A percentile compares a stretch with the other conserved stretches of the same genome.
phyloP scores from a whole-genome alignment of 169 alveolate genomes.

The Cryptosporidium sp. region DNA sequence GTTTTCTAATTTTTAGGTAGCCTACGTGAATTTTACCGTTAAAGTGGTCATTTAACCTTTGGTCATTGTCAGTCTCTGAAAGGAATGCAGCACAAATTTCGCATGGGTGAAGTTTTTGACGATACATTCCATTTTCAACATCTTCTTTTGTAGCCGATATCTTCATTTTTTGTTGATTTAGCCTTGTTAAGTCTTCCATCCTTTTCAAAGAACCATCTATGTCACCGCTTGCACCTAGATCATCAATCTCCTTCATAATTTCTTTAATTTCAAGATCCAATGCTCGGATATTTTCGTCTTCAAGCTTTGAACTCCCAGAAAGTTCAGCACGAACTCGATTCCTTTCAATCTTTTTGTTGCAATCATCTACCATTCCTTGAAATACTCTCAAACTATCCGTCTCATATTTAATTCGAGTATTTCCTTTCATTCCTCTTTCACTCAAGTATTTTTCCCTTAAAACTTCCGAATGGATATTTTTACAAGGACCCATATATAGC shows the following conservation, averaged over 20 bases:
- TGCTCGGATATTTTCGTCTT: constrained; percentile 48
- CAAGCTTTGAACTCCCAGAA: constrained; percentile 66
- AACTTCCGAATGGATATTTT: constrained; percentile 82
- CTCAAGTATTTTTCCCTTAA: constrained; percentile 78
- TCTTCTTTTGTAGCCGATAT: constrained; percentile 78
- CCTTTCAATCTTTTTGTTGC: constrained; percentile 81
- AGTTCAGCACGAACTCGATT: constrained; percentile 64
- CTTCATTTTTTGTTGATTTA: constrained; percentile 81
- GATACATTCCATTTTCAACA: constrained; percentile 82
- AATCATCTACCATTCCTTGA: constrained; percentile 84
- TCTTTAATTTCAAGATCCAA: constrained; percentile 55
- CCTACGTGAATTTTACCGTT: constrained; percentile 86
- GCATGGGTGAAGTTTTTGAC: constrained; percentile 85
- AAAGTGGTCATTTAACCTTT: constrained; percentile 84
- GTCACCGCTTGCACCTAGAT: constrained; percentile 81
- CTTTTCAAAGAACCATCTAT: constrained; percentile 82
- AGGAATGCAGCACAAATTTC: constrained; percentile 87
- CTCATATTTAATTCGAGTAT: constrained; percentile 80
- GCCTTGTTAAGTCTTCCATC: constrained; percentile 81
- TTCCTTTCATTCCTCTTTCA: constrained; percentile 77
- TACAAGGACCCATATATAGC: constrained; percentile 86
- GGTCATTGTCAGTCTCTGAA: constrained; percentile 83
- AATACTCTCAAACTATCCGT: constrained; percentile 80
- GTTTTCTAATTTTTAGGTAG: constrained; percentile 83
- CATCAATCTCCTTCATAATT: constrained; percentile 70